Base-by-base conservation (phyloP, 805 yeast genomes). In the Saturnispora sekii region DNA sequence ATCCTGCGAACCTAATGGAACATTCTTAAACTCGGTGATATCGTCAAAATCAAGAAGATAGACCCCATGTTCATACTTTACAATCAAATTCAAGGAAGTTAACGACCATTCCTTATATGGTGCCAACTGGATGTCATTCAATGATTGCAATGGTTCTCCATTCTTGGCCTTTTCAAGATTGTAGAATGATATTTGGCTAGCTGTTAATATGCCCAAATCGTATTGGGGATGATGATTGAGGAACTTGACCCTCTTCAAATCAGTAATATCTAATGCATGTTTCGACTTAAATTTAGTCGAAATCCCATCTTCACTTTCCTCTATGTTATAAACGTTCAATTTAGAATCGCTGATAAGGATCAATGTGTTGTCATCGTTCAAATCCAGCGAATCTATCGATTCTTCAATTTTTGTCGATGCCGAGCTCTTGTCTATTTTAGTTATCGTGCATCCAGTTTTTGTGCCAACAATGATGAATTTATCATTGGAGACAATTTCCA, bases 151-250 rank as follows among this genome's bases (percentile, higher is more conserved):
- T 9, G 35, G 32, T 15, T 43, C 42, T 10, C 30, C 18, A 10
- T 36, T 15, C 5, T 30, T 31, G 6, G 21, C 16, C 5, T 36
- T 32, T 6, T 38, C 41, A 14, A 37, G 10, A 17, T 49, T 45
- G 18, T 52, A 59, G 10, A 60, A 45, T n/a, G 51, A 48, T 28
- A 60, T 40, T 1, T 57, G 53, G 12, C 41, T 41, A 2, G 53
- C 34, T 7, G 63, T 56, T 26, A 60, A 44, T 26, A 60, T 51
- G 1, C 51, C 54, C 38, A 59, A 44, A 45, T 55, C 56, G 31
- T 48, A 54, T 21, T 31, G 30, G 10, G 42, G 7, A 10, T 35
- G 40, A 29, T 42, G 47, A 5, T 38, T 40, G 3, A 55, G 41
- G 35, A 58, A 60, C 32, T 50, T 53, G 10, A 60, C 44, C 5